A percentile compares a stretch with the other conserved stretches of the same genome.
Conservation (phyloP, 768 basidiomycete genomes). For the Pisolithus orientalis region DNA sequence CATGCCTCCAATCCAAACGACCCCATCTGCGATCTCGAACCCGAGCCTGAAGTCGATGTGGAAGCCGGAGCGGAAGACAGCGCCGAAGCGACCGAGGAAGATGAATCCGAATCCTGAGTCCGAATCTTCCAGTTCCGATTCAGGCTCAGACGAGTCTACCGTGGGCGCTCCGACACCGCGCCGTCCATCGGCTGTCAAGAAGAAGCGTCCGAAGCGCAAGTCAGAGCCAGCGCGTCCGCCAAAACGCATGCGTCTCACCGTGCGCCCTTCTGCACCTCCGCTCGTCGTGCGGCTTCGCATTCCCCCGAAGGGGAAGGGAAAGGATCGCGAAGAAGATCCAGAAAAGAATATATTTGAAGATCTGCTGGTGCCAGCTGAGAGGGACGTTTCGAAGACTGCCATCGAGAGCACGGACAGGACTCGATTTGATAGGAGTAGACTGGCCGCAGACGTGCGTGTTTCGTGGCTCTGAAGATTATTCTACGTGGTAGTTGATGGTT, state of each 20-base stretch:
- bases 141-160: constrained; percentile 14
- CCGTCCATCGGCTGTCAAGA: constrained; percentile 16
- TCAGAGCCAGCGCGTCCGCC: constrained; percentile 24
- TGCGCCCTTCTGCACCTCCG: constrained; percentile 29
- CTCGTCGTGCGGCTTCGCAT: constrained; percentile 48
- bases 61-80: constrained; percentile 26
- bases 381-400: constrained; percentile 64
- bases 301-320: constrained; percentile 59
- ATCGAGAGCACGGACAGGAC: constrained; percentile 57
- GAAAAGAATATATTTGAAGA: constrained; percentile 76
- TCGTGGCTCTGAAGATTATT: background rate
- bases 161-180: constrained; percentile 10
- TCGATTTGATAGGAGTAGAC: constrained; percentile 66
- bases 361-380: constrained; percentile 58
- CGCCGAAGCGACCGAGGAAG: constrained; percentile 26
- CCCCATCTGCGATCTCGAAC: constrained; percentile 21
- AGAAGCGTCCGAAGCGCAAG: constrained; percentile 22
- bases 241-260: constrained; percentile 45
- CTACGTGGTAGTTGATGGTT: constrained; percentile 5
- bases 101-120: constrained; percentile 6
- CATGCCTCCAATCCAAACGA: constrained; percentile 20
- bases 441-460: constrained; percentile 64
- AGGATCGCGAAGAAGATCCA: constrained; percentile 61
- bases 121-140: constrained; percentile 27
- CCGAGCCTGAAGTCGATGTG: constrained; percentile 11